Conservation (phyloP, 257 asterid genomes). For the Capsicum rhomboideum region DNA sequence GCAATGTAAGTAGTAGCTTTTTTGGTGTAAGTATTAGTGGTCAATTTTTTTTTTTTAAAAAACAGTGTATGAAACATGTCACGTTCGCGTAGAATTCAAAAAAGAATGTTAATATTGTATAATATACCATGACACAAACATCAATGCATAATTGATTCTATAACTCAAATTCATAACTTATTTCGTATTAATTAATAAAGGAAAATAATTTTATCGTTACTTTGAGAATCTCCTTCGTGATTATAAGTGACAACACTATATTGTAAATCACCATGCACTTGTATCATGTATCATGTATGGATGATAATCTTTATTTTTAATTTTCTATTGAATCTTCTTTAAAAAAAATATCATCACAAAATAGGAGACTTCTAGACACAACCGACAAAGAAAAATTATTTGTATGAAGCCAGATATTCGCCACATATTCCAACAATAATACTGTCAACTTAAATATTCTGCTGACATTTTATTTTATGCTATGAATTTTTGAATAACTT, state of each 20-base stretch:
- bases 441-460: background rate
- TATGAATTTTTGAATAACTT: background rate
- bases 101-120: no score
- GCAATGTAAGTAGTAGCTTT: no score
- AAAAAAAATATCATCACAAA: background rate
- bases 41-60: no score
- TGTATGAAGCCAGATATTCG: background rate
- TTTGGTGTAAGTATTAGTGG: no score
- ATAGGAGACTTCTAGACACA: background rate
- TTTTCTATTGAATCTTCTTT: background rate
- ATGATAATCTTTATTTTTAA: background rate
- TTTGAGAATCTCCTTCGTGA: no score
- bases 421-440: background rate
- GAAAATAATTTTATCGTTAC: no score
- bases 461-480: background rate
- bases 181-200: background rate
- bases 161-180: background rate
- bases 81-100: no score
- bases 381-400: background rate
- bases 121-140: background rate
- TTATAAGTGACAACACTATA: background rate
- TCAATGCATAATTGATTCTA: background rate
- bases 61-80: no score
- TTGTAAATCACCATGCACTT: background rate
- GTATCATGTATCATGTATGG: no score